These are phyloP conservation scores for Endoconidiophora polonica DNA, from an alignment of 2,329 filamentous ascomycete genomes.

Conservation along the genomic window DNA sequence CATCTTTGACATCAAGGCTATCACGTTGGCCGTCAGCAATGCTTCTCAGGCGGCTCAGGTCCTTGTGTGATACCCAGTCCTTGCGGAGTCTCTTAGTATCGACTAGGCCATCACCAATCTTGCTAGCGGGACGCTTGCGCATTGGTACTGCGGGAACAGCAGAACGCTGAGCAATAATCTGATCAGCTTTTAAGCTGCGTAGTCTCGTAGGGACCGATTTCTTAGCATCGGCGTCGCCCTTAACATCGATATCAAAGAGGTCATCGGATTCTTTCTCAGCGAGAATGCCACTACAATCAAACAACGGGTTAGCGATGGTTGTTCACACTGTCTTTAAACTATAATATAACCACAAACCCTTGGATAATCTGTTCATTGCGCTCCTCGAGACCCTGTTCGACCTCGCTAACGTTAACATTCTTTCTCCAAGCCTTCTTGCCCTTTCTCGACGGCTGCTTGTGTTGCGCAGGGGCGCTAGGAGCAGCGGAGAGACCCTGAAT, in stretches of 20 bases:
- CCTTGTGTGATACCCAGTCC: constrained; percentile 70
- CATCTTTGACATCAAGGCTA: constrained; percentile 39
- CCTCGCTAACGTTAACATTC: constrained; percentile 83
- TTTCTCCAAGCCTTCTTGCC: constrained; percentile 99
- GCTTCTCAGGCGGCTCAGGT: constrained; percentile 59
- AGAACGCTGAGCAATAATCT: constrained; percentile 77
- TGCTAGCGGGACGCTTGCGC: constrained; percentile 58
- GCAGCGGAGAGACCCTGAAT: constrained; percentile 31
- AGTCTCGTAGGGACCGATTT: constrained; percentile 46
- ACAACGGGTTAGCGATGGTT: constrained; percentile 7
- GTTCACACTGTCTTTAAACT: not conserved
- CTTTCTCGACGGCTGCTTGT: constrained; percentile 81
- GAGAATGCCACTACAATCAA: constrained; percentile 53
- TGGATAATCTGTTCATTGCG: constrained; percentile 79
- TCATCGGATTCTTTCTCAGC: constrained; percentile 68
- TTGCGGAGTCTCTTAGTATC: constrained; percentile 59
- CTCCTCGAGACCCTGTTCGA: constrained; percentile 66
- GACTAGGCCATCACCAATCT: constrained; percentile 56
- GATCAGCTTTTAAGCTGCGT: constrained; percentile 77
- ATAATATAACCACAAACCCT: constrained; percentile 42
- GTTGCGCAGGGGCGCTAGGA: constrained; percentile 53
- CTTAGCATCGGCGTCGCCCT: constrained; percentile 50
- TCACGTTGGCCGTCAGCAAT: constrained; percentile 59
- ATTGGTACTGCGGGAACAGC: constrained; percentile 61
- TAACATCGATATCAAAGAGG: constrained; percentile 69